Evolutionary conservation across 1,284 basidiomycete genomes (phyloP), one percentile per base, ranked within the genome.

Genomic region (Ceratorhiza oryzae-sativae): DNA sequence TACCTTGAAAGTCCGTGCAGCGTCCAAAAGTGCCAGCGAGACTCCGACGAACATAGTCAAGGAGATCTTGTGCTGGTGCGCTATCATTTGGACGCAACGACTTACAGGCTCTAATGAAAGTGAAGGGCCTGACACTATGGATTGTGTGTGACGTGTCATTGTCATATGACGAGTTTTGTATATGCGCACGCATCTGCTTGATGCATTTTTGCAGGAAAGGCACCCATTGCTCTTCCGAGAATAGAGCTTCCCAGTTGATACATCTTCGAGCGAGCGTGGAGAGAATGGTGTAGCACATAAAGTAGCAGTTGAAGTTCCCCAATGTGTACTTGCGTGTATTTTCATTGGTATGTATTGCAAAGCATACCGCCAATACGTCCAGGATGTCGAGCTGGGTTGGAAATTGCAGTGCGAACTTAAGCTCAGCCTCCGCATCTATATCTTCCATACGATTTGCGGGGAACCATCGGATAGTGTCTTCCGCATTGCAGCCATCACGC

Each of bases 271-370:
- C 23, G 9, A 59, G 41, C 15, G 48, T 13, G 1, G 45, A 23
- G 3, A 70, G 39, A 8, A 59, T 70, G 12, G 53, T 48, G 41
- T 41, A 46, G 30, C 67, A 70, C 13, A 68, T n/a, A 36, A 68
- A 68, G 41, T 68, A 68, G 53, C 65, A 68, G 27, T 68, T 68
- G 41, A 56, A 68, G 20, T 41, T 15, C 13, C 55, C 48, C 2
- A 68, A 18, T 5, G 51, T 71, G 18, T 71, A 71, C 0, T 8
- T 36, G 1, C 41, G 41, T 3, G 67, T 32, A 20, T 36, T 42
- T 9, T 8, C 12, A 1, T 59, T 36, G 18, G 32, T 12, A 1
- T 41, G 48, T n/a, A 65, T 42, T 2, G 62, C 20, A 45, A 41
- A 65, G 30, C 62, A 65, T 0, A 48, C 39, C 4, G 62, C 62